Evolutionary conservation across 257 asterid genomes (phyloP).

Genomic region (Thymus quinquecostatus): DNA sequence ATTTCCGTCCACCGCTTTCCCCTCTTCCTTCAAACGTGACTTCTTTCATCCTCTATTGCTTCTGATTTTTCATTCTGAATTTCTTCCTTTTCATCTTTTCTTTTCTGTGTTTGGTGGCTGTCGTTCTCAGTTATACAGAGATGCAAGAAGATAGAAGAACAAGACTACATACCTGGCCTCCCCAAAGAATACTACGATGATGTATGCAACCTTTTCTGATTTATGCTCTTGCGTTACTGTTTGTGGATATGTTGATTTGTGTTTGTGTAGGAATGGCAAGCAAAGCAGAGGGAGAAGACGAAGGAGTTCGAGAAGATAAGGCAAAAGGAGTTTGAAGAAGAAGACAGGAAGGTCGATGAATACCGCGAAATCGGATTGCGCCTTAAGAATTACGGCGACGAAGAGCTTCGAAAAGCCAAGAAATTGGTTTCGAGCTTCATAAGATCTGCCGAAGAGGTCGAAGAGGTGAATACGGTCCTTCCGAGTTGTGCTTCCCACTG

Average conservation of each 20-base stretch:
- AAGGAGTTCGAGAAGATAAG: constrained; percentile 70
- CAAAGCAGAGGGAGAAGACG: constrained; percentile 84
- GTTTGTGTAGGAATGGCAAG: constrained; percentile 92
- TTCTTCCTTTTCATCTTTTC: not conserved
- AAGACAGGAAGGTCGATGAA: constrained; percentile 78
- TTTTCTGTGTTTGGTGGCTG: not conserved
- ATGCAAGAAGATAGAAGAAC: constrained; percentile 64
- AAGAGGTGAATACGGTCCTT: constrained; percentile 58
- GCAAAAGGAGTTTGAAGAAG: constrained; percentile 81
- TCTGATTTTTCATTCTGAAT: constrained; percentile 7
- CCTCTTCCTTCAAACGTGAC: constrained; percentile 43
- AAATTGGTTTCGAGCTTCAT: constrained; percentile 87
- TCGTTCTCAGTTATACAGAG: constrained; percentile 42
- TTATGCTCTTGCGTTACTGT: constrained; percentile 6
- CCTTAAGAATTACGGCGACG: constrained; percentile 68
- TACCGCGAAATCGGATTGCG: constrained; percentile 74
- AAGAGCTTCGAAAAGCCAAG: constrained; percentile 77
- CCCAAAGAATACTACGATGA: constrained; percentile 89
- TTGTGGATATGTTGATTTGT: constrained; percentile 11
- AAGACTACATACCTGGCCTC: constrained; percentile 59
- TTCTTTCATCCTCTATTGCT: not conserved
- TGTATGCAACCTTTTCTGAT: constrained; percentile 35
- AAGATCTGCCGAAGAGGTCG: constrained; percentile 90
- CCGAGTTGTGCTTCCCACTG: not conserved
- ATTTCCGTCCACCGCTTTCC: constrained; percentile 28